These are phyloP conservation scores for Biscutella laevigata DNA, from an alignment of 441 rosid genomes.

Conservation along the genomic window DNA sequence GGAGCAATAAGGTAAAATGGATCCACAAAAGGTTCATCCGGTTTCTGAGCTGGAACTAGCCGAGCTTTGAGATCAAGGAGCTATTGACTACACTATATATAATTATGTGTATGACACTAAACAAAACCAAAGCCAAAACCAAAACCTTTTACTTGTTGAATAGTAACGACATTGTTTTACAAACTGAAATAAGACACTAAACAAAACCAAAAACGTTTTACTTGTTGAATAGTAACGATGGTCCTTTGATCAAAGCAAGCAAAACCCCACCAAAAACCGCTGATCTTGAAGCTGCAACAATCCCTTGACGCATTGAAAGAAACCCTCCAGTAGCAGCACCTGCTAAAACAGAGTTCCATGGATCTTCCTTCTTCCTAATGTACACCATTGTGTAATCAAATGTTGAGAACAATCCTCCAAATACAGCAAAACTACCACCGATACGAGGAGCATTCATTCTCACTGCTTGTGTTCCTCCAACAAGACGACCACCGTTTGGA, in stretches of 20 bases:
- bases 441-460: slow-evolving; percentile 60
- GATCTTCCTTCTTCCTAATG: slow-evolving; percentile 59
- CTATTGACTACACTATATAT: too few species aligned
- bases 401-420: slow-evolving; percentile 51
- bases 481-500: slow-evolving; percentile 39
- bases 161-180: neutral
- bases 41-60: too few species aligned
- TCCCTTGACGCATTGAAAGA: slow-evolving; percentile 49
- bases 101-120: too few species aligned
- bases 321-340: slow-evolving; percentile 65
- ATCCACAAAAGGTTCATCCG: too few species aligned
- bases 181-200: neutral
- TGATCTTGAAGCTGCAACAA: slow-evolving; percentile 38
- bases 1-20: too few species aligned
- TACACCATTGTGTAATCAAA: slow-evolving; percentile 44
- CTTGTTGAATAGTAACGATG: slow-evolving; percentile 35
- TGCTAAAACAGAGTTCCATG: slow-evolving; percentile 56
- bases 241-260: slow-evolving; percentile 49
- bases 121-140: too few species aligned
- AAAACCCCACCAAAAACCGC: slow-evolving; percentile 43
- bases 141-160: too few species aligned
- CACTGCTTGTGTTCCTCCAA: slow-evolving; percentile 52
- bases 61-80: too few species aligned
- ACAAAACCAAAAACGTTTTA: neutral
- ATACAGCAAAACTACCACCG: slow-evolving; percentile 53